phyloP scores from a whole-genome alignment of 1,139 yeast species.

The Pichia sp. region DNA sequence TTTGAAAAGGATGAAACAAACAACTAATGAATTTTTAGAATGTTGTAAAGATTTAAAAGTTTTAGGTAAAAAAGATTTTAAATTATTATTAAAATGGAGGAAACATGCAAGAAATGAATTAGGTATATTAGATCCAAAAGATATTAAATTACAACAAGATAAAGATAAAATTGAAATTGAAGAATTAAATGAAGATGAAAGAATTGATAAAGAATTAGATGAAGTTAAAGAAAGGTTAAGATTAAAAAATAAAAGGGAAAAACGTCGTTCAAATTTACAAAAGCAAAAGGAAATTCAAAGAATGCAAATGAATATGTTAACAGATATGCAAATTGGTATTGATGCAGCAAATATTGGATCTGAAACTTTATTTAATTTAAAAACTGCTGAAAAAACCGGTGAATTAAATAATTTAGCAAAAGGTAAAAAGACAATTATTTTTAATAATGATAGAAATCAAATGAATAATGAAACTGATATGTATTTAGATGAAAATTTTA shows the following conservation, averaged over 20 bases:
- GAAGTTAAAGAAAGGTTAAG: slow-evolving; percentile 68
- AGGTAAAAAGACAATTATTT: slow-evolving; percentile 79
- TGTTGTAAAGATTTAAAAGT: slow-evolving; percentile 90
- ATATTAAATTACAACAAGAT: slow-evolving; percentile 31
- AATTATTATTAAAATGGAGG: slow-evolving; percentile 79
- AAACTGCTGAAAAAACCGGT: slow-evolving; percentile 81
- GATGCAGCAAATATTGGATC: slow-evolving; percentile 85
- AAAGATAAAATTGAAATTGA: slow-evolving; percentile 56
- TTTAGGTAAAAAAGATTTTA: slow-evolving; percentile 89
- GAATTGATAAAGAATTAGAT: slow-evolving; percentile 76
- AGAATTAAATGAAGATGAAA: slow-evolving; percentile 80
- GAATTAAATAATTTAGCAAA: slow-evolving; percentile 63
- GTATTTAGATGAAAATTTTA: slow-evolving; percentile 35
- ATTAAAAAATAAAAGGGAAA: slow-evolving; percentile 67
- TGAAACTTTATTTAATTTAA: slow-evolving; percentile 76
- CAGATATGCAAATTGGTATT: slow-evolving; percentile 87
- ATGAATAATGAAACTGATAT: slow-evolving; percentile 40
- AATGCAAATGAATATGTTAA: slow-evolving; percentile 94
- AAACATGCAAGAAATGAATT: slow-evolving; percentile 74
- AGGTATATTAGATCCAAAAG: slow-evolving; percentile 56
- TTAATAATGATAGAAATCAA: slow-evolving; percentile 38
- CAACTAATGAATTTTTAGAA: slow-evolving; percentile 70
- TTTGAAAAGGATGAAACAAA: slow-evolving; percentile 63
- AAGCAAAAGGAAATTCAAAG: slow-evolving; percentile 86
- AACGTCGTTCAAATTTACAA: slow-evolving; percentile 71